Evolutionary conservation across 495 filamentous ascomycete genomes (phyloP).

Genomic region (Penicillium longicatenatum): DNA sequence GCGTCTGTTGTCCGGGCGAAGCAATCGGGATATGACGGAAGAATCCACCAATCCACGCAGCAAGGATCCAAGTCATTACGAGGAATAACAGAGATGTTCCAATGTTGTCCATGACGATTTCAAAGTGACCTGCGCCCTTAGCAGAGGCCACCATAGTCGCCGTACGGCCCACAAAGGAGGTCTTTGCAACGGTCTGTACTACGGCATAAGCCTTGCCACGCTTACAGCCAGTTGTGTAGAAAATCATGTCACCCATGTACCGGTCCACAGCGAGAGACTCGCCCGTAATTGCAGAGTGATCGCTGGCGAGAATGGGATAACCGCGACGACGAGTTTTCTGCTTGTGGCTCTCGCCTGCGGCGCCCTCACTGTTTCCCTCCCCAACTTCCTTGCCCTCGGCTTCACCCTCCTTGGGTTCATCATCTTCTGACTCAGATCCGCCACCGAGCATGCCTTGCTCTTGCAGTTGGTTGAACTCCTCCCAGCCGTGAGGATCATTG

Average conservation of each 20-base stretch:
- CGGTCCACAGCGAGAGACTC: slow-evolving; percentile 74
- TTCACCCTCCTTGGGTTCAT: slow-evolving; percentile 23
- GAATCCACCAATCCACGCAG: slow-evolving; percentile 73
- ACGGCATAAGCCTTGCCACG: slow-evolving; percentile 71
- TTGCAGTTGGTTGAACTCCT: slow-evolving; percentile 58
- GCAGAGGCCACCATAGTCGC: slow-evolving; percentile 68
- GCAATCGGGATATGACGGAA: slow-evolving; percentile 67
- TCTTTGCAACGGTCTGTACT: slow-evolving; percentile 59
- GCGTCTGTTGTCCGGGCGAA: slow-evolving; percentile 53
- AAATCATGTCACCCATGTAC: slow-evolving; percentile 68
- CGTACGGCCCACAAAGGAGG: slow-evolving; percentile 70
- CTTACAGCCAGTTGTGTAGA: slow-evolving; percentile 75
- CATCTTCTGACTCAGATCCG: slow-evolving; percentile 55
- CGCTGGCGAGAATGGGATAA: slow-evolving; percentile 62
- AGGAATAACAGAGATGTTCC: slow-evolving; percentile 68
- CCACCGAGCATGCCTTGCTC: slow-evolving; percentile 57
- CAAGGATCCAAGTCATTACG: slow-evolving; percentile 67
- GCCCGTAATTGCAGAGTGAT: slow-evolving; percentile 75
- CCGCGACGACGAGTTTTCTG: slow-evolving; percentile 37
- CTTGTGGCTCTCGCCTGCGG: slow-evolving; percentile 13
- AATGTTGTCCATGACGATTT: slow-evolving; percentile 76
- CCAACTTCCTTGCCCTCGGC: slow-evolving; percentile 13
- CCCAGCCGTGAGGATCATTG: slow-evolving; percentile 64
- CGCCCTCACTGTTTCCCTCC: slow-evolving; percentile 18
- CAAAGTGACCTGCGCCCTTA: slow-evolving; percentile 71